Base-by-base conservation (phyloP, 805 yeast species). In the Dipodascus geniculatus region DNA sequence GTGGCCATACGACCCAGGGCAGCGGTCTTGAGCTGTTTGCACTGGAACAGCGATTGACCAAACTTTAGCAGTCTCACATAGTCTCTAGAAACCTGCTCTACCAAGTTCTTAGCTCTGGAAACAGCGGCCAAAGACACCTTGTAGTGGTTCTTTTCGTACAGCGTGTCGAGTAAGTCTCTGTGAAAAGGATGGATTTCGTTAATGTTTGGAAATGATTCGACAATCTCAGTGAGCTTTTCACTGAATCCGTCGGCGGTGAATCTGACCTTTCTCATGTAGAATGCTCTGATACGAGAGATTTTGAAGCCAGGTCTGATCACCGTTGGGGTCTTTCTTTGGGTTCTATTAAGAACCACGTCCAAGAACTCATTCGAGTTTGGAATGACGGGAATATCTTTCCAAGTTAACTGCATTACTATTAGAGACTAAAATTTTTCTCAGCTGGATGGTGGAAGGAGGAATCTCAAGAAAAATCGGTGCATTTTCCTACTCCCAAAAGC, bases 1-100 rank as follows among this genome's bases (percentile, higher is more conserved):
- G 99, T 93, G 54, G 99, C 99, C 99, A 93, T 93, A 74, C 99
- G 86, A 78, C 99, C 99, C 64, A 93, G 75, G 31, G 98, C 99
- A 61, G 99, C 99, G 67, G 97, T 81, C 72, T 93, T 93, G 69
- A 93, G 81, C 75, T 93, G 99, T 74, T 93, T 93, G 80, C 99
- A 93, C 76, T 95, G 99, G 74, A 89, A 93, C 59, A 93, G 75
- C 48, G 97, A 90, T 76, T 93, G 99, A 64, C 99, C 99, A 66
- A 90, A 93, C 74, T 93, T 93, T 67, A 93, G 77, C 63, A 93
- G 79, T 68, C 99, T 82, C 59, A 83, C 85, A 69, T 93, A 93
- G 75, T 93, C 99, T 72, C 99, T 80, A 22, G 96, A 78, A 48
- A 93, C 97, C 73, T 90, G 96, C 72, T 93, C 99, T 60, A 93